Conservation (phyloP, 768 basidiomycete genomes). For the Boletus bicolor region DNA sequence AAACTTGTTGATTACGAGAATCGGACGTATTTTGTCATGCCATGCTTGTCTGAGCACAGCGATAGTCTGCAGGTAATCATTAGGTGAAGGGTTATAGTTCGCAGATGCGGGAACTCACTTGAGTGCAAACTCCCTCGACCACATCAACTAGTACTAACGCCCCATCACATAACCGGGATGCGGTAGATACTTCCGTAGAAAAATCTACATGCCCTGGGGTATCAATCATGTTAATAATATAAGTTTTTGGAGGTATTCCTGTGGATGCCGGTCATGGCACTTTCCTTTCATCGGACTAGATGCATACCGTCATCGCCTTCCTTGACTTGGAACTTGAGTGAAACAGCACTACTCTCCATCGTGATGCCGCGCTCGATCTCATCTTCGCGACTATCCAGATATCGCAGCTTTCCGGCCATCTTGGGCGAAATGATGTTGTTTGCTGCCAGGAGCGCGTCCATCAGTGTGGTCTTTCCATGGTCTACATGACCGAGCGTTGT, state of each 20-base stretch:
- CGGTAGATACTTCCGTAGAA: conserved; percentile 94
- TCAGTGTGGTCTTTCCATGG: conserved; percentile 94
- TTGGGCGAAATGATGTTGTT: conserved; percentile 95
- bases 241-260: conserved; percentile 64
- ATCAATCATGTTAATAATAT: conserved; percentile 93
- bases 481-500: conserved; percentile 90
- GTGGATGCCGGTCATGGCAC: conserved; percentile 35
- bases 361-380: conserved; percentile 98
- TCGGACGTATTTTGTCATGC: conserved; percentile 81
- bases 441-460: conserved; percentile 92
- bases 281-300: not conserved
- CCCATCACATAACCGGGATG: conserved; percentile 91
- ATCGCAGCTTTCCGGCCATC: conserved; percentile 95
- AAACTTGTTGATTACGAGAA: conserved; percentile 96
- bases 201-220: conserved; percentile 99
- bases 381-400: conserved; percentile 93
- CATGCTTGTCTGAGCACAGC: conserved; percentile 94
- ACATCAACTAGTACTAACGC: conserved; percentile 94
- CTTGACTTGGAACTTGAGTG: conserved; percentile 81
- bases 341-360: conserved; percentile 97
- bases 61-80: conserved; percentile 62
- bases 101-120: conserved; percentile 50
- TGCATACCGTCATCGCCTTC: conserved; percentile 61
- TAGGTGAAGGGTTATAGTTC: not conserved
- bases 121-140: conserved; percentile 97